Percentiles rank a stretch among this genome's conserved stretches.
phyloP scores from a whole-genome alignment of 1,284 basidiomycete species.

The Crepidotus sp. region DNA sequence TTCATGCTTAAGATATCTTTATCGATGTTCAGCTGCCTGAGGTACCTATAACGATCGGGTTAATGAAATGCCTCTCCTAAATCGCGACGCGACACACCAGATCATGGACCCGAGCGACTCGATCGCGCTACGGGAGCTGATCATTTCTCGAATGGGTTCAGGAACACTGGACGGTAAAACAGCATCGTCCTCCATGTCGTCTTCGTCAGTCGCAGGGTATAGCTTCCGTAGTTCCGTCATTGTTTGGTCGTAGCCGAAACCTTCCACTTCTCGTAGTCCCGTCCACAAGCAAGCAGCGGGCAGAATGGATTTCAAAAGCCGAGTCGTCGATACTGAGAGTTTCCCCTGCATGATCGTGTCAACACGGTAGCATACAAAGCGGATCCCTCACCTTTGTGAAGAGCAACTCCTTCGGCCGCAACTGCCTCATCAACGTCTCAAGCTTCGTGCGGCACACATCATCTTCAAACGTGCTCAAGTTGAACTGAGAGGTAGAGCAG shows the following conservation, averaged over 20 bases:
- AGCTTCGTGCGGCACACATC: conserved; percentile 88
- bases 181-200: conserved; percentile 42
- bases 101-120: conserved; percentile 85
- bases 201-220: conserved; percentile 45
- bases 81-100: conserved; percentile 39
- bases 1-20: conserved; percentile 87
- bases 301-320: conserved; percentile 73
- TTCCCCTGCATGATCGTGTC: conserved; percentile 9
- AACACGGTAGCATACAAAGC: not conserved
- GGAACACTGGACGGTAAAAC: conserved; percentile 54
- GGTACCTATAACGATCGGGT: conserved; percentile 47
- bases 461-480: conserved; percentile 84
- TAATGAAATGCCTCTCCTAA: not conserved
- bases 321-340: conserved; percentile 71
- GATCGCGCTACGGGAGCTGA: conserved; percentile 57
- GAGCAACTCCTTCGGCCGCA: conserved; percentile 88
- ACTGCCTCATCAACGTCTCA: conserved; percentile 89
- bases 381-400: conserved; percentile 73
- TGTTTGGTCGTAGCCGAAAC: conserved; percentile 67
- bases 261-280: conserved; percentile 74
- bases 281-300: conserved; percentile 83
- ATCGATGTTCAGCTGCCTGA: conserved; percentile 88
- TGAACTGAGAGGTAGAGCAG: conserved; percentile 94
- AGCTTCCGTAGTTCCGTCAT: conserved; percentile 61
- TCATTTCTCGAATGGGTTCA: conserved; percentile 65